Base-by-base conservation (phyloP, 805 yeast genomes). In the Hanseniaspora lindneri region DNA sequence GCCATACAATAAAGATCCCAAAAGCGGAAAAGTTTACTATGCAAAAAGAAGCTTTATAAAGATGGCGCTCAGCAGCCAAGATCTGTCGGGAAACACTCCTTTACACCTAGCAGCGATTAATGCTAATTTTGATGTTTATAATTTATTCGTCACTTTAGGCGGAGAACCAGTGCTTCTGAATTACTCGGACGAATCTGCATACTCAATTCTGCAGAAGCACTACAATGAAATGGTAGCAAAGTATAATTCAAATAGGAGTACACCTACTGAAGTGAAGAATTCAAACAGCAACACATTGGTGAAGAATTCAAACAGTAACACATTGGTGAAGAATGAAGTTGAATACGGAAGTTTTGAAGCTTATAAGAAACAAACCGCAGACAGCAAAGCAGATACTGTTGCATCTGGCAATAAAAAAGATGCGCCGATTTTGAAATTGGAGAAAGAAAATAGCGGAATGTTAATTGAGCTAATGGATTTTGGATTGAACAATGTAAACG, bases 21-120 rank as follows among this genome's bases (percentile, higher is more conserved):
- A 34, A 7, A 32, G n/a, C n/a, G 25, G 27, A 14, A 55, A 61
- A 25, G 66, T 62, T 3, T 67, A 69, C 43, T 66, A 66, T 42
- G 66, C 70, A 19, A 56, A 39, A 24, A 34, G 39, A 29, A 30
- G 35, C 25, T 42, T 77, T 43, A 70, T 79, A 37, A 73, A 74
- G 43, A 74, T 79, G 54, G 67, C 82, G 35, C 59, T 82, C 25
- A 83, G 85, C 58, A 87, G 80, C 56, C 84, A 77, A 58, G 97
- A 92, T 62, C 71, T 70, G 20, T 72, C 77, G 52, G 96, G 96
- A 4, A 85, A 87, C 55, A 85, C 96, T 0, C 85, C 94, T 6
- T 66, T 87, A 42, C 94, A 86, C 57, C 67, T 89, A 39, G 87
- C 95, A 0, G 75, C 68, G 5, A 49, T 61, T 23, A 64, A 64